These are phyloP conservation scores for Euryodendron excelsum DNA, from an alignment of 148 eudicot species.

Conservation along the genomic window DNA sequence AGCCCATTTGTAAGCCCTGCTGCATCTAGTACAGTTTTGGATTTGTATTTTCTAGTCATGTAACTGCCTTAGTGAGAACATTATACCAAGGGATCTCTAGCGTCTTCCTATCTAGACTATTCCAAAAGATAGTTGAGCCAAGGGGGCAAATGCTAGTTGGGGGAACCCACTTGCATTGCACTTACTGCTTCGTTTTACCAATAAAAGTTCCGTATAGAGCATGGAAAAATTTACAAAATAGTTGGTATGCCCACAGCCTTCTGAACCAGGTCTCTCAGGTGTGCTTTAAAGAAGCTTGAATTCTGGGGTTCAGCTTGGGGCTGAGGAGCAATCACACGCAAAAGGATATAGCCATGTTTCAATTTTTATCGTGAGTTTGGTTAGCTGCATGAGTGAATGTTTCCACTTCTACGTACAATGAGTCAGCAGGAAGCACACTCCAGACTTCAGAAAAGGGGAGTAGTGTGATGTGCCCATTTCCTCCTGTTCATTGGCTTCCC, in stretches of 20 bases:
- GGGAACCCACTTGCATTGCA: background rate
- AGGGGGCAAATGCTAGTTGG: background rate
- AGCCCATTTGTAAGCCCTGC: background rate
- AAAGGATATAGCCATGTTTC: background rate
- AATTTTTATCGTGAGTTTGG: background rate
- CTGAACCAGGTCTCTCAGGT: background rate
- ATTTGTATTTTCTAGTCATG: background rate
- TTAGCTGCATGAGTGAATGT: background rate
- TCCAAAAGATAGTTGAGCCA: background rate
- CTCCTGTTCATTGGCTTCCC: slow-evolving; percentile 1
- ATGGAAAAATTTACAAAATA: background rate
- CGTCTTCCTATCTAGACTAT: background rate
- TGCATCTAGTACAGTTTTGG: background rate
- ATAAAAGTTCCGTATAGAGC: background rate
- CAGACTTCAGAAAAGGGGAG: background rate
- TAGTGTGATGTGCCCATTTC: background rate
- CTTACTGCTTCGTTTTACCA: background rate
- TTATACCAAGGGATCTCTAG: background rate
- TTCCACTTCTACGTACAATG: background rate
- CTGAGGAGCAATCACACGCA: background rate
- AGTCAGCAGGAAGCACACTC: background rate
- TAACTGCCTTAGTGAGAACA: background rate
- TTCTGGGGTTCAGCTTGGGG: background rate
- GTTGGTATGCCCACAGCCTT: background rate
- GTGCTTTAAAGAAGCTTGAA: background rate